phyloP scores from a whole-genome alignment of 2,329 filamentous ascomycete species.

The Colletotrichum sp. region DNA sequence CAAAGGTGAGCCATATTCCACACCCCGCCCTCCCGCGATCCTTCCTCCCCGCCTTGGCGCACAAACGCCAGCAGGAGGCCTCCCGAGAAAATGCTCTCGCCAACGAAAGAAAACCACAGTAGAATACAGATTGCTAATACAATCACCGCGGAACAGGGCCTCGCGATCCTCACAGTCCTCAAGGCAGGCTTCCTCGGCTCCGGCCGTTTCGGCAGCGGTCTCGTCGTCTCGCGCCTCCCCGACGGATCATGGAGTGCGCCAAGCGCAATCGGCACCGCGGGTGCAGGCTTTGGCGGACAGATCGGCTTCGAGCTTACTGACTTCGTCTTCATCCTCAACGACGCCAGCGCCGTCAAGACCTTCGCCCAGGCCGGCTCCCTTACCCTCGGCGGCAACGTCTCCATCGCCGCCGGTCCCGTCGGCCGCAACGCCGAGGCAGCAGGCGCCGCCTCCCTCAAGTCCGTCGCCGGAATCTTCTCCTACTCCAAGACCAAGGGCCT shows the following conservation, averaged over 20 bases:
- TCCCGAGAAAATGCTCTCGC: neutral
- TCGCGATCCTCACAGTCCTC: conserved; percentile 85
- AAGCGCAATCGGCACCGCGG: conserved; percentile 79
- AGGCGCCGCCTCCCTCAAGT: conserved; percentile 87
- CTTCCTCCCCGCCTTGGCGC: neutral
- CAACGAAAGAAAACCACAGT: neutral
- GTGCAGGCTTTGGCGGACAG: conserved; percentile 84
- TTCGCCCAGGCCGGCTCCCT: conserved; percentile 93
- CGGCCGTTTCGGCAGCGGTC: conserved; percentile 79
- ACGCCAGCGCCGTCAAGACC: conserved; percentile 84
- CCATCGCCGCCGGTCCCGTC: conserved; percentile 90
- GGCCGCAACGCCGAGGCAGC: conserved; percentile 96
- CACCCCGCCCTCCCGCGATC: neutral
- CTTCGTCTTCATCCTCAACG: conserved; percentile 99
- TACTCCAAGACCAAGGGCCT: conserved; percentile 98
- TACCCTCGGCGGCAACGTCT: conserved; percentile 95
- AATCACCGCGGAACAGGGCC: conserved; percentile 54
- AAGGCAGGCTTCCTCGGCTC: conserved; percentile 88
- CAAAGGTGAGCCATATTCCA: conserved; percentile 68
- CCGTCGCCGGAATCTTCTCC: conserved; percentile 90
- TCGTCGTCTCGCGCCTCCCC: conserved; percentile 79
- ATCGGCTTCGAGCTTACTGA: conserved; percentile 89
- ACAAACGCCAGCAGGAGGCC: neutral
- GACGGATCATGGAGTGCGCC: conserved; percentile 84
- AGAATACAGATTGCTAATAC: neutral